Conservation (phyloP, 495 filamentous ascomycete genomes). For the Lasiosphaeris hirsuta region DNA sequence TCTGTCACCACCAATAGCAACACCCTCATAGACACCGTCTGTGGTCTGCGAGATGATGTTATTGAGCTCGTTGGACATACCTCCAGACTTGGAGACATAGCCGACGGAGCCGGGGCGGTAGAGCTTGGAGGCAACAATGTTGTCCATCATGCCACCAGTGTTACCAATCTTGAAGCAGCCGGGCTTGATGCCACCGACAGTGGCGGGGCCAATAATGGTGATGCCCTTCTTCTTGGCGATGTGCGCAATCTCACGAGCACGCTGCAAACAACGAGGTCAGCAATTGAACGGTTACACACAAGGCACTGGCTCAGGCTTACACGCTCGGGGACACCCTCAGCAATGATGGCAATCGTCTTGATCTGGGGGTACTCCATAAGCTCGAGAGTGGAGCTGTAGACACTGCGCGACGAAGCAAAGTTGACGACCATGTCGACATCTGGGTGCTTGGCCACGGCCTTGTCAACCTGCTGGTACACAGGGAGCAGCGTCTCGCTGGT, state of each 20-base stretch:
- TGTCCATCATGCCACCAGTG: slow-evolving; percentile 99
- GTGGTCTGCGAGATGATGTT: slow-evolving; percentile 96
- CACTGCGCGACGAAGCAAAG: slow-evolving; percentile 96
- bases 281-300: neutral
- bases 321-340: slow-evolving; percentile 97
- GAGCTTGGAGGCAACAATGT: slow-evolving; percentile 99
- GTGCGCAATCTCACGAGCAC: slow-evolving; percentile 94
- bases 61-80: slow-evolving; percentile 99
- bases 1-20: slow-evolving; percentile 97
- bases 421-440: slow-evolving; percentile 98
- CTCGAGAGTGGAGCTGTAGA: slow-evolving; percentile 97
- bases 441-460: slow-evolving; percentile 94
- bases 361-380: slow-evolving; percentile 97
- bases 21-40: slow-evolving; percentile 97
- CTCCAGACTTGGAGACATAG: slow-evolving; percentile 99
- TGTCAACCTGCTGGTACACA: slow-evolving; percentile 91
- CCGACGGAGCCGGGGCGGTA: slow-evolving; percentile 98
- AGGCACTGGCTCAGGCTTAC: slow-evolving; percentile 51
- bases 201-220: slow-evolving; percentile 97
- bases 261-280: slow-evolving; percentile 42
- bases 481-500: slow-evolving; percentile 98
- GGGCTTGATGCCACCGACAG: slow-evolving; percentile 98
- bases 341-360: slow-evolving; percentile 97
- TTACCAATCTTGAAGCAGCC: slow-evolving; percentile 99
- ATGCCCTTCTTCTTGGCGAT: slow-evolving; percentile 96